Evolutionary conservation across 2,329 filamentous ascomycete genomes (phyloP).

Genomic region (Lecanicillium sp.): DNA sequence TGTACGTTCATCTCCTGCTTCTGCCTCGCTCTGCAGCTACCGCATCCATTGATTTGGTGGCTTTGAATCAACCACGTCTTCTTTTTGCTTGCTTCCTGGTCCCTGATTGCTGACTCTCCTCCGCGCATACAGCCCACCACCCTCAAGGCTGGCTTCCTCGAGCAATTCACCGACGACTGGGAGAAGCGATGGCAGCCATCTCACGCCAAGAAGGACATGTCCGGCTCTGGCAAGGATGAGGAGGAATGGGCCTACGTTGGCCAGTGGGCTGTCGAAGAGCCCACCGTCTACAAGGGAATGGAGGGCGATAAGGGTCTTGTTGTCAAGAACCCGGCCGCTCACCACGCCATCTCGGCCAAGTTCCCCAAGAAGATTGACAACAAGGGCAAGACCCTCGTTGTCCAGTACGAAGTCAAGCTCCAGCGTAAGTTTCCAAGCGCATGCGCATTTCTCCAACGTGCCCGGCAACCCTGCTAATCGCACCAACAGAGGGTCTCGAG

Average conservation of each 20-base stretch:
- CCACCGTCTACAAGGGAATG: constrained; percentile 80
- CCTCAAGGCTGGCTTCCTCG: constrained; percentile 88
- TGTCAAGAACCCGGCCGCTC: constrained; percentile 94
- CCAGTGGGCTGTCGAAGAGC: constrained; percentile 96
- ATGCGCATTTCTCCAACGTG: not conserved
- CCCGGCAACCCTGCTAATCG: constrained; percentile 2
- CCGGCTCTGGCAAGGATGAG: constrained; percentile 62
- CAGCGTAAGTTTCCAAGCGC: constrained; percentile 71
- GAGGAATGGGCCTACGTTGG: constrained; percentile 98
- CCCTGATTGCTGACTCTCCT: constrained; percentile 17
- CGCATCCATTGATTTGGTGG: no score
- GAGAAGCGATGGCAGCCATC: constrained; percentile 89
- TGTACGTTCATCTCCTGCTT: constrained; percentile 55
- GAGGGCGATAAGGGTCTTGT: constrained; percentile 94
- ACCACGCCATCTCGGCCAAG: constrained; percentile 99
- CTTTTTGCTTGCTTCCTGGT: no score
- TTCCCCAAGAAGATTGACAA: constrained; percentile 95
- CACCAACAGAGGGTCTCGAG: constrained; percentile 72
- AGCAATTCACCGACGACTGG: constrained; percentile 98
- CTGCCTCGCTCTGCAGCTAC: no score
- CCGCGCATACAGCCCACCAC: constrained; percentile 60
- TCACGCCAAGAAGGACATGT: constrained; percentile 86
- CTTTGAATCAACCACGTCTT: not conserved
- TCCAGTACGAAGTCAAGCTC: constrained; percentile 99
- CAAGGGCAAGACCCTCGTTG: constrained; percentile 93